A percentile compares a stretch with the other conserved stretches of the same genome.
These are phyloP conservation scores for Akebia trifoliata DNA, from an alignment of 164 flowering plant genomes.

Conservation along the genomic window DNA sequence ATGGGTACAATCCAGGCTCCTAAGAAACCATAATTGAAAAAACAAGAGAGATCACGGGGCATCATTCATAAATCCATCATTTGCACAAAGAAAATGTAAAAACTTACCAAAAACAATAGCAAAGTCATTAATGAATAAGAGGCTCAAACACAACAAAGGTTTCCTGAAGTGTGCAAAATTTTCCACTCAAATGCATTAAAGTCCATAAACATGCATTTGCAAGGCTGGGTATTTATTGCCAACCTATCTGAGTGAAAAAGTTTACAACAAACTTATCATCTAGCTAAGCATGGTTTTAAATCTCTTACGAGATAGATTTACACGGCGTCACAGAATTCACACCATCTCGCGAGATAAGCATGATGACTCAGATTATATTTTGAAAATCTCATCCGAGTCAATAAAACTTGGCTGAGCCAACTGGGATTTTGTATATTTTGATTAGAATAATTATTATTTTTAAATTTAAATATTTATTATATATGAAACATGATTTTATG, in stretches of 20 bases:
- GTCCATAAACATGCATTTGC: not conserved
- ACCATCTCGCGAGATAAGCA: too few relatives aligned
- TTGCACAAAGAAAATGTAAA: not conserved
- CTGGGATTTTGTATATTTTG: too few relatives aligned
- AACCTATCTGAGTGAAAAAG: not conserved
- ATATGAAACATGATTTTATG: too few relatives aligned
- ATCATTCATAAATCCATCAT: not conserved
- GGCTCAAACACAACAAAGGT: not conserved
- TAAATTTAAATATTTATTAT: too few relatives aligned
- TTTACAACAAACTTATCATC: not conserved
- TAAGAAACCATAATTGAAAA: not conserved
- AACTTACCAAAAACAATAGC: not conserved
- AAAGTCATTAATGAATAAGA: not conserved
- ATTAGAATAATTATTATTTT: too few relatives aligned
- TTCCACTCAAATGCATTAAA: not conserved
- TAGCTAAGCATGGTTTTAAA: too few relatives aligned
- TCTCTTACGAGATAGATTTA: too few relatives aligned
- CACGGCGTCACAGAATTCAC: too few relatives aligned
- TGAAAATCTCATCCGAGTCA: too few relatives aligned
- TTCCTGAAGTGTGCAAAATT: not conserved
- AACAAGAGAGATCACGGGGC: too few relatives aligned
- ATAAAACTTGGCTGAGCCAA: too few relatives aligned
- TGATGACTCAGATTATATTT: too few relatives aligned
- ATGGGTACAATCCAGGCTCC: not conserved
- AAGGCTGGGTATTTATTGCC: slow-evolving; percentile 3